Evolutionary conservation across 2,329 filamentous ascomycete species (phyloP), one percentile per base, ranked within the genome.

Genomic region (Ophiostoma ips): DNA sequence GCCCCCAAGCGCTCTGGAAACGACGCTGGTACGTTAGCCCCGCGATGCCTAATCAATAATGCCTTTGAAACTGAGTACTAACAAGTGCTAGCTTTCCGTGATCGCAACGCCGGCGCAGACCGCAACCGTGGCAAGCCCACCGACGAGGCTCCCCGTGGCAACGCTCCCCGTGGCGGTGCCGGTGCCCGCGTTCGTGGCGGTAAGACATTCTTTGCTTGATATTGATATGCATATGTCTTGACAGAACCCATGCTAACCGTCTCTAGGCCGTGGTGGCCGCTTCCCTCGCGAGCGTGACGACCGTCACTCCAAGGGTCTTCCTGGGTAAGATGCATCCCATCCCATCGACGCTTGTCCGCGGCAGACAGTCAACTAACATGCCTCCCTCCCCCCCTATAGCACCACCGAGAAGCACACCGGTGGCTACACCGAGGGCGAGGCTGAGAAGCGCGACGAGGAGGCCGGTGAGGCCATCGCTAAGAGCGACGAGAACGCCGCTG

Each of bases 381-480:
- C n/a, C n/a, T n/a, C n/a, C n/a, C n/a, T n/a, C n/a, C n/a, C n/a
- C n/a, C n/a, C 24, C 24, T 8, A 28, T 8, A 84, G 87, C 52
- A 83, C 86, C 57, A 83, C 84, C 63, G 83, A 87, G 61, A 94
- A 94, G 79, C 84, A 90, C 70, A 81, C 84, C 65, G 84, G 90
- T 88, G 92, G 90, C 61, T 82, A 79, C 63, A 76, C 77, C 60
- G 84, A 87, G 64, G 92, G 88, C 62, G 73, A 82, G 55, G 84
- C 84, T 63, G 87, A 94, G 71, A 81, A 84, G 71, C 84, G 84
- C 64, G 92, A 96, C 62, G 92, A 96, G 77, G 79, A 87, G 70
- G 87, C 84, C 60, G 92, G 84, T 60, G 88, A 94, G 67, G 83
- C 79, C 60, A 94, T 95, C 60, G 92, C 92, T 59, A 77, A 87